Evolutionary conservation across 306 rosid genomes (phyloP).

Genomic region (Mimosa bimucronata): DNA sequence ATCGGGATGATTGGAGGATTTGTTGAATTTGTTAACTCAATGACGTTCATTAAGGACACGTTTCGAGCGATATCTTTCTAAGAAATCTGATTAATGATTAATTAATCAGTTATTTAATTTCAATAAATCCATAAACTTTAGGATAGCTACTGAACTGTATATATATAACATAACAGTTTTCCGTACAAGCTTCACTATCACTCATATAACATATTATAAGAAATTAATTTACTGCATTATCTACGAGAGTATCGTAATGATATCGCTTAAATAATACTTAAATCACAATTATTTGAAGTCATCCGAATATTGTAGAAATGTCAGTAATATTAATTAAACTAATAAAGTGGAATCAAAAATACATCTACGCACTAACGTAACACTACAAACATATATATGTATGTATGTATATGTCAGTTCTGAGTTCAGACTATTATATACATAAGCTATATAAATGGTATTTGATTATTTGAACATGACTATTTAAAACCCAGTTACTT

Average conservation of each 20-base stretch:
- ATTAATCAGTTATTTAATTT: neutral
- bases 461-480: neutral
- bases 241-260: neutral
- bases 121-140: neutral
- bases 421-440: too few species aligned
- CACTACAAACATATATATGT: too few species aligned
- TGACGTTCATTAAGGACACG: slow-evolving; percentile 42
- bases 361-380: neutral
- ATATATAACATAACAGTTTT: too few species aligned
- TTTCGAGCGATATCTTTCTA: neutral
- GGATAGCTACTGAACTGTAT: neutral
- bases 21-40: neutral
- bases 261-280: neutral
- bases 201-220: slow-evolving; percentile 1
- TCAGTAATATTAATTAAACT: neutral
- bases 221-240: neutral
- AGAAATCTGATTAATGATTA: neutral
- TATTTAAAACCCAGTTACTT: neutral
- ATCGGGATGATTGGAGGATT: neutral
- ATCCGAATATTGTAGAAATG: neutral
- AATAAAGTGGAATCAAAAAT: neutral
- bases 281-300: neutral
- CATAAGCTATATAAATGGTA: neutral
- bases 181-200: slow-evolving; percentile 7
- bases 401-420: too few species aligned